Evolutionary conservation across 208 protist species (phyloP).

Genomic region (Leishmania braziliensis): DNA sequence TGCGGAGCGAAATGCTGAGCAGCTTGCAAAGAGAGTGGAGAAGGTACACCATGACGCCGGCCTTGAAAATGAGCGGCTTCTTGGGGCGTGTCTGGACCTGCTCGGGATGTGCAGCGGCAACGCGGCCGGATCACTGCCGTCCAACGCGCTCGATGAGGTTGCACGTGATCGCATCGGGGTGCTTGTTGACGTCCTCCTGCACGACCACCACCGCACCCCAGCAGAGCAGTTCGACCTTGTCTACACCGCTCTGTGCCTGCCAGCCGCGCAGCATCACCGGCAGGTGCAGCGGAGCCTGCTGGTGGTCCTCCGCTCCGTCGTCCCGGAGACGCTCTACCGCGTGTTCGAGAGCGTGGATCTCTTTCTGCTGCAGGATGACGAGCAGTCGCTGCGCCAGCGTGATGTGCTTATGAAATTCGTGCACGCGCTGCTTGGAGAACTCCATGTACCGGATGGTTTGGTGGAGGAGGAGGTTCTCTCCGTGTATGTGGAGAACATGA

Average conservation of each 20-base stretch:
- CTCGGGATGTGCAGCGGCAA: constrained; percentile 57
- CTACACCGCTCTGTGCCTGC: constrained; percentile 79
- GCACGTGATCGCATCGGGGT: constrained; percentile 22
- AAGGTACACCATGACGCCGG: constrained; percentile 50
- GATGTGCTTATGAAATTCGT: constrained; percentile 43
- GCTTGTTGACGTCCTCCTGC: constrained; percentile 56
- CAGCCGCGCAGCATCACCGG: constrained; percentile 34
- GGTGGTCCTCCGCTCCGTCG: constrained; percentile 66
- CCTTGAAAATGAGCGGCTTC: constrained; percentile 67
- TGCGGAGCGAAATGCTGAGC: constrained; percentile 15
- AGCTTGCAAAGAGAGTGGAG: constrained; percentile 45
- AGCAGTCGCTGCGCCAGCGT: constrained; percentile 26
- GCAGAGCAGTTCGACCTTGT: constrained; percentile 80
- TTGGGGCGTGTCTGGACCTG: constrained; percentile 73
- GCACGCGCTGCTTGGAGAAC: constrained; percentile 59
- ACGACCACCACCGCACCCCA: constrained; percentile 52
- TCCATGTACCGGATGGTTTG: constrained; percentile 41
- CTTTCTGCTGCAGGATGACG: constrained; percentile 40
- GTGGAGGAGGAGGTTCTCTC: constrained; percentile 68
- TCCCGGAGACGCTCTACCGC: constrained; percentile 67
- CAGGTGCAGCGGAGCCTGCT: constrained; percentile 62
- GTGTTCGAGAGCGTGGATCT: constrained; percentile 70
- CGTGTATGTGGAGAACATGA: constrained; percentile 74
- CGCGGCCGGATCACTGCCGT: constrained; percentile 2
- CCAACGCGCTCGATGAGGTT: constrained; percentile 3